These are phyloP conservation scores for Acrodontium crateriforme DNA, from an alignment of 2,329 filamentous ascomycete genomes.

Conservation along the genomic window DNA sequence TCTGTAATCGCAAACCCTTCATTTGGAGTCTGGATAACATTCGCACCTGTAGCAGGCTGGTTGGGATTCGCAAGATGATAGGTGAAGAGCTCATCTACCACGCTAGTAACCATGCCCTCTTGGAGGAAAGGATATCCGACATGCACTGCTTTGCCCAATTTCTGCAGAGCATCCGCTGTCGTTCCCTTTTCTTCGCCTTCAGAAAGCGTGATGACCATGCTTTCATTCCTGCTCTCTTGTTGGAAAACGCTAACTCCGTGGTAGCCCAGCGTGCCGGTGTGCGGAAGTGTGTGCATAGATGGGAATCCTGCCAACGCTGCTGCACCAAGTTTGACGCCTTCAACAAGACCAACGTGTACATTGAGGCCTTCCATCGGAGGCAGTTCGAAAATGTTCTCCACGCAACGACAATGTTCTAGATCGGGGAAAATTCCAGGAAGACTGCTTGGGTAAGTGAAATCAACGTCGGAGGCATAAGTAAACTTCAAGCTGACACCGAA, in stretches of 20 bases:
- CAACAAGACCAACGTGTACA: conserved; percentile 68
- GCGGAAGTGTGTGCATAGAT: conserved; percentile 71
- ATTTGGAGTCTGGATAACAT: conserved; percentile 57
- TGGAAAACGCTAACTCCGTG: conserved; percentile 92
- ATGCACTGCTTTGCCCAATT: conserved; percentile 73
- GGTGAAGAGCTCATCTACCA: conserved; percentile 87
- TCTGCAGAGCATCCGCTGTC: conserved; percentile 57
- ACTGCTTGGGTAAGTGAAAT: conserved; percentile 78
- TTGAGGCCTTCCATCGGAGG: conserved; percentile 84
- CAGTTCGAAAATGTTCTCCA: conserved; percentile 92
- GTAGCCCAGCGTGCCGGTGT: conserved; percentile 67
- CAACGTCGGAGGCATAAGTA: conserved; percentile 61
- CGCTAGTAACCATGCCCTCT: conserved; percentile 76
- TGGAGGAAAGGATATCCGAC: conserved; percentile 92
- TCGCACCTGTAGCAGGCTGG: conserved; percentile 22
- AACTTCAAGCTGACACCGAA: conserved; percentile 93
- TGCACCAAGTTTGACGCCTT: conserved; percentile 68
- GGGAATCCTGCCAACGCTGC: conserved; percentile 89
- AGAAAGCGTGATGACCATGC: conserved; percentile 77
- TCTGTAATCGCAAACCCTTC: conserved; percentile 62
- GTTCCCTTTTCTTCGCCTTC: conserved; percentile 60
- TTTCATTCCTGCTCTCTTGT: conserved; percentile 89
- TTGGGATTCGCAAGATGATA: conserved; percentile 54
- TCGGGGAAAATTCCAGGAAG: conserved; percentile 84
- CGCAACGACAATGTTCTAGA: conserved; percentile 70